Evolutionary conservation across 495 filamentous ascomycete species (phyloP), one percentile per base, ranked within the genome.

Genomic region (Pseudotulostoma volvatum): DNA sequence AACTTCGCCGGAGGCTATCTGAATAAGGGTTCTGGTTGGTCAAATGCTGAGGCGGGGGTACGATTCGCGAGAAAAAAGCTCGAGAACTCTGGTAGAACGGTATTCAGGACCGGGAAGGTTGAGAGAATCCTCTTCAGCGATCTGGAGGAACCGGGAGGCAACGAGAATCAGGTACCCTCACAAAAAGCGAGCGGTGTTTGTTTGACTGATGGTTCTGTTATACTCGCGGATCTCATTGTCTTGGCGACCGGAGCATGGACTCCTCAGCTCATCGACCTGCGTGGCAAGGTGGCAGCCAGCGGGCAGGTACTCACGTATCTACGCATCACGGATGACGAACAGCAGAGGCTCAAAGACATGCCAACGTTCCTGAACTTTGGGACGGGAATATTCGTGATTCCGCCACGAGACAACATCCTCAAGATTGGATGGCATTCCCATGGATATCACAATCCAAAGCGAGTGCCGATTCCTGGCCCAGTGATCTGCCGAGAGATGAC

Each of bases 231-330:
- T 36, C 65, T 95, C 3, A 74, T 79, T 11, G 59, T 95, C 39
- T 64, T 93, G 4, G 85, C 90, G 0, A 74, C 84, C 0, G 90
- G 90, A 4, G 82, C 90, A 1, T 95, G 86, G 86, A 81, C 81
- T 4, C 66, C 71, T 0, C 61, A 66, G 0, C 60, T 97, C 5
- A 59, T 97, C 33, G 81, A 93, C 57, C 57, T 95, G 1, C 61
- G 74, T n/a, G 83, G 82, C 2, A 68, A 79, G 15, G 76, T 73
- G 2, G 64, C 76, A 30, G 77, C 85, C 1, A 87, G 81, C 0
- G 90, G 81, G 1, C 90, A 97, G 50, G 70, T 77, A 0, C 52
- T 95, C 18, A 77, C 68, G 1, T 95, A 94, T 62, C 53, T 94
- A 20, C 56, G 65, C 38, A 54, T 94, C 36, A 76, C 76, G 0